These are phyloP conservation scores for Fusarium sterilihyphosum DNA, from an alignment of 2,329 filamentous ascomycete genomes.

Conservation along the genomic window DNA sequence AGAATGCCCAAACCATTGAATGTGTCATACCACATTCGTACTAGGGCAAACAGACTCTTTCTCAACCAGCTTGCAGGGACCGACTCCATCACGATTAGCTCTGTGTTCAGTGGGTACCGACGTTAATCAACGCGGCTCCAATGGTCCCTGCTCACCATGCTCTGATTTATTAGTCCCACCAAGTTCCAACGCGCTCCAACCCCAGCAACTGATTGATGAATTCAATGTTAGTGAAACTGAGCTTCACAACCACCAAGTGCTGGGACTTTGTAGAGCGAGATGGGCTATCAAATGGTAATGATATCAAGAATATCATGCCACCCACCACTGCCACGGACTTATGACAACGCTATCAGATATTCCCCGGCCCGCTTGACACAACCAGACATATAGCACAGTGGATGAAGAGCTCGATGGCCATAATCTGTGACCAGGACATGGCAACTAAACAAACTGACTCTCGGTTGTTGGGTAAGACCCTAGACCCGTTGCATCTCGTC, in stretches of 20 bases:
- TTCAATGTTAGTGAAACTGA: neutral
- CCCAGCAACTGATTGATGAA: neutral
- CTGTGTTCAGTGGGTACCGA: constrained; percentile 19
- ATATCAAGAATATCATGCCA: neutral
- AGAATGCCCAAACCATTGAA: constrained; percentile 9
- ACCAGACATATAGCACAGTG: neutral
- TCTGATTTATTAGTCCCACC: neutral
- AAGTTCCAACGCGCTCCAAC: neutral
- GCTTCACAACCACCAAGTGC: neutral
- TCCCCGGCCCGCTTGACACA: neutral
- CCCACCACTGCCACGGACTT: neutral
- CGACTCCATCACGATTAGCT: constrained; percentile 29
- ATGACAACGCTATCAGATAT: neutral
- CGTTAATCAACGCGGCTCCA: constrained; percentile 26
- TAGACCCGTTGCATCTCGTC: constrained; percentile 21
- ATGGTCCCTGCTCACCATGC: constrained; percentile 26
- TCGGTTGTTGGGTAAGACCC: constrained; percentile 21
- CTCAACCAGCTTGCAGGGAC: constrained; percentile 12
- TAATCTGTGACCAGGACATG: constrained; percentile 26
- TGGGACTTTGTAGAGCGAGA: neutral
- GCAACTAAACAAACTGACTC: constrained; percentile 19
- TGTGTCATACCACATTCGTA: constrained; percentile 25
- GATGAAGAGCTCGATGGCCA: constrained; percentile 15
- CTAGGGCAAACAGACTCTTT: constrained; percentile 9
- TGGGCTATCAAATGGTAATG: neutral